Evolutionary conservation across 352 stramenopile genomes (phyloP), one percentile per base, ranked within the genome.

Genomic region (Globisporangium camurandrum): DNA sequence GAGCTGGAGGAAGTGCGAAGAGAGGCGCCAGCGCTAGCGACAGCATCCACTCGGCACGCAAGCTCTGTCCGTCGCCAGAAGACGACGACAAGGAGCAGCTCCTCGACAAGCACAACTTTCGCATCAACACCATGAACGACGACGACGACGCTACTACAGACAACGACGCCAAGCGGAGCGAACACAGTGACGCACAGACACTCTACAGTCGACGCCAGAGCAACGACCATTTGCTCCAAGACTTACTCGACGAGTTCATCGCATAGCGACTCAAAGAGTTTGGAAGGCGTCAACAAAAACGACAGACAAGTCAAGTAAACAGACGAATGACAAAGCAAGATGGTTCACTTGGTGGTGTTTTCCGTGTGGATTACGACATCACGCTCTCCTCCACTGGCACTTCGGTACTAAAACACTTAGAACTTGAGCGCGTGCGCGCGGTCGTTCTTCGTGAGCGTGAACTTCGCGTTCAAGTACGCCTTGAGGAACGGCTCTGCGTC

Each of bases 351-450:
- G 71, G 69, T 80, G 71, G 69, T 80, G 74, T 64, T 41, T 49
- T 37, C 46, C 39, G 51, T 62, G 26, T 54, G 9, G 30, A 34
- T 34, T 12, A 34, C 8, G 30, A 16, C 30, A 34, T 63, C 46
- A 62, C 37, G 52, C 55, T 47, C 55, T 41, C 48, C 55, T 56
- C 19, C 22, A 22, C 26, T 33, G 56, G 49, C 51, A 58, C 49
- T 40, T 53, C 28, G 39, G 8, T 16, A 12, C 30, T 16, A 23
- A 45, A 51, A 47, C 56, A 57, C 67, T 85, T 99, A 99, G 75
- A 99, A 99, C 71, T 98, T 95, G 79, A 99, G 97, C 56, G 97
- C 92, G 84, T 99, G 97, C 39, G 92, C 95, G 56, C 90, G 93
- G 72, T 99, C 96, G 69, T 90, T 95, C 69, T 98, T 98, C 59